Conservation (phyloP, 371 early-diverging fungal species). For the Synchytrium microbalum region DNA sequence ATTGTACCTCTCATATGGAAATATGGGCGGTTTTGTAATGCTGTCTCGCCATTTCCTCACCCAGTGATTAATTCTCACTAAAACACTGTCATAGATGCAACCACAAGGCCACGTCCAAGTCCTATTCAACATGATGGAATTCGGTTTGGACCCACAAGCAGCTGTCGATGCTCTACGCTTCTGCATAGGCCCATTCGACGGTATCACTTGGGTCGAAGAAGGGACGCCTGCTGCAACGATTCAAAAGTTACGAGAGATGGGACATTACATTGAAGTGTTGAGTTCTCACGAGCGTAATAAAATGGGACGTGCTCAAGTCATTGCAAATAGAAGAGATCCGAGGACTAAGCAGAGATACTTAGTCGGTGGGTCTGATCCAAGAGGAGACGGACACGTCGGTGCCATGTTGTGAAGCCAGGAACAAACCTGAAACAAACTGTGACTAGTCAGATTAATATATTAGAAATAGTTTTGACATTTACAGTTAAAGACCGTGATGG, state of each 20-base stretch:
- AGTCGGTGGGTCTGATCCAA: slow-evolving; percentile 57
- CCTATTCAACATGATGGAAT: slow-evolving; percentile 56
- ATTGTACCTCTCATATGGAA: slow-evolving; percentile 17
- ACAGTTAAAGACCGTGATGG: too few relatives aligned
- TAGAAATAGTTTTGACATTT: too few relatives aligned
- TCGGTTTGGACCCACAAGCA: slow-evolving; percentile 53
- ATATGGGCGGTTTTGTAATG: too few relatives aligned
- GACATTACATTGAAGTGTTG: slow-evolving; percentile 48
- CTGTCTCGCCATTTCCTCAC: too few relatives aligned
- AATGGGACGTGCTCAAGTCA: slow-evolving; percentile 74
- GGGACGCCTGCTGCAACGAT: slow-evolving; percentile 39
- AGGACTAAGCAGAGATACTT: slow-evolving; percentile 32
- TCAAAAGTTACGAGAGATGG: slow-evolving; percentile 40
- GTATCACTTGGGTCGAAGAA: slow-evolving; percentile 46
- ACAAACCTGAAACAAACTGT: too few relatives aligned
- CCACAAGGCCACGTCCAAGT: slow-evolving; percentile 82
- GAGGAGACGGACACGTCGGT: slow-evolving; percentile 57
- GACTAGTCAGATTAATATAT: too few relatives aligned
- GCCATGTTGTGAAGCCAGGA: neutral
- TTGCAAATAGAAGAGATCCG: too few relatives aligned
- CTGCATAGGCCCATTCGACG: slow-evolving; percentile 36
- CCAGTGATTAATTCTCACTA: slow-evolving; percentile 14
- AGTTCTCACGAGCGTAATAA: slow-evolving; percentile 38
- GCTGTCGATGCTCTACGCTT: slow-evolving; percentile 67
- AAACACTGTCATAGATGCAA: slow-evolving; percentile 54